A percentile compares a stretch with the other conserved stretches of the same genome.
Evolutionary conservation across 176 grass and related monocot species (phyloP).

Genomic region (Eragrostis curvula): DNA sequence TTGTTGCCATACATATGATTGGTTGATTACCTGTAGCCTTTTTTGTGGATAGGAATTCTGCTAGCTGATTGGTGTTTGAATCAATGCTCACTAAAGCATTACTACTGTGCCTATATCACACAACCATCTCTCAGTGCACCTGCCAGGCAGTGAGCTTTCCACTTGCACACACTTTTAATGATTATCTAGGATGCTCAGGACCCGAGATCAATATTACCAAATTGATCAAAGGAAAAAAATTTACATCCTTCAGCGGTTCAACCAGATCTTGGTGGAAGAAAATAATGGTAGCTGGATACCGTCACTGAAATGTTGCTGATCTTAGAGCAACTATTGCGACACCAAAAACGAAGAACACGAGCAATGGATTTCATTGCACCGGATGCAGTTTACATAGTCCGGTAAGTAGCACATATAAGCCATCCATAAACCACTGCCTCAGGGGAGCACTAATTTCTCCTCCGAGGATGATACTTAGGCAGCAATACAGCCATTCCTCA

Average conservation of each 20-base stretch:
- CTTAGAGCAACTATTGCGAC: not conserved
- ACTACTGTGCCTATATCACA: no score
- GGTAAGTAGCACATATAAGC: constrained; percentile 18
- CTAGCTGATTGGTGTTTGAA: not conserved
- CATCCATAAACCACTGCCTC: constrained; percentile 26
- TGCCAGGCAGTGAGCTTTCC: not conserved
- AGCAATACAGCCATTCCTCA: constrained; percentile 9
- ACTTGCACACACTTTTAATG: not conserved
- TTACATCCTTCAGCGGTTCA: not conserved
- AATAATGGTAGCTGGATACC: no score
- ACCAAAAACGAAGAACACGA: not conserved
- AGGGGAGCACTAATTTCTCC: constrained; percentile 21
- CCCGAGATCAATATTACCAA: not conserved
- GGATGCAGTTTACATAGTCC: constrained; percentile 31
- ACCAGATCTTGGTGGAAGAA: no score
- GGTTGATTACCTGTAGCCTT: not conserved
- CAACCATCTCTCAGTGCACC: not conserved
- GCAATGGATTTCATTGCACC: constrained; percentile 17
- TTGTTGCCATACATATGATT: not conserved
- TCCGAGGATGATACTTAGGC: constrained; percentile 8
- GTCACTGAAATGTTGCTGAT: no score
- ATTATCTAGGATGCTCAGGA: not conserved
- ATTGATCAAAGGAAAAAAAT: not conserved
- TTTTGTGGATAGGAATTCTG: not conserved
- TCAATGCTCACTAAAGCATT: not conserved